Conservation (phyloP, 192 early-diverging fungal genomes). For the Coemansia reversa region DNA sequence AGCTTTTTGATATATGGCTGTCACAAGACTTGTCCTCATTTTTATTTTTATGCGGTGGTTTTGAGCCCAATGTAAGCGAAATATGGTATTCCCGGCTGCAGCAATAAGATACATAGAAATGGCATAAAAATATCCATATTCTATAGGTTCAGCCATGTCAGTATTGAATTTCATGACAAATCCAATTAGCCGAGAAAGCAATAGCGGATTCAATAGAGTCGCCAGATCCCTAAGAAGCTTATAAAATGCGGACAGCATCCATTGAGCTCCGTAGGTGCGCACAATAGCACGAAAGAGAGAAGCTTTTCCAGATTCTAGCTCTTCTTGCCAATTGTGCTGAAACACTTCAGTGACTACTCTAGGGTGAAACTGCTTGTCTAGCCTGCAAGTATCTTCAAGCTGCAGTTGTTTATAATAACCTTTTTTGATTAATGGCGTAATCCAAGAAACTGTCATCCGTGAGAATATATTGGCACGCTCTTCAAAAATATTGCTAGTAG, state of each 20-base stretch:
- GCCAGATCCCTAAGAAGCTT: constrained; percentile 80
- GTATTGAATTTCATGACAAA: constrained; percentile 66
- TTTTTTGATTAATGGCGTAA: constrained; percentile 78
- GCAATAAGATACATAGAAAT: constrained; percentile 79
- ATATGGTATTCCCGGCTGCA: constrained; percentile 74
- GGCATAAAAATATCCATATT: constrained; percentile 80
- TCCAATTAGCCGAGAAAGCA: constrained; percentile 72
- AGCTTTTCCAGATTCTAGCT: constrained; percentile 63
- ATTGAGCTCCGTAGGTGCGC: constrained; percentile 66
- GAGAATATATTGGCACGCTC: constrained; percentile 83
- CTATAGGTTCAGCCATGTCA: constrained; percentile 60
- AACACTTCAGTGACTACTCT: constrained; percentile 68
- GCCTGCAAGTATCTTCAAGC: constrained; percentile 76
- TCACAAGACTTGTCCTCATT: constrained; percentile 72
- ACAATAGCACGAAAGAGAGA: constrained; percentile 67
- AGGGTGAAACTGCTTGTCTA: constrained; percentile 69
- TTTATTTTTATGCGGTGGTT: constrained; percentile 80
- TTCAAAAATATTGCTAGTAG: constrained; percentile 62
- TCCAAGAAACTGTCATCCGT: constrained; percentile 83
- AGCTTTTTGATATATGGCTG: constrained; percentile 89
- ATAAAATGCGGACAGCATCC: constrained; percentile 72
- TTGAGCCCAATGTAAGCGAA: constrained; percentile 92
- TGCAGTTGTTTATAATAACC: constrained; percentile 74
- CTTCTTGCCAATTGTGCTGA: constrained; percentile 68
- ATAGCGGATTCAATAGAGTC: constrained; percentile 80